phyloP scores from a whole-genome alignment of 2,329 filamentous ascomycete genomes.

The Acrodontium crateriforme region DNA sequence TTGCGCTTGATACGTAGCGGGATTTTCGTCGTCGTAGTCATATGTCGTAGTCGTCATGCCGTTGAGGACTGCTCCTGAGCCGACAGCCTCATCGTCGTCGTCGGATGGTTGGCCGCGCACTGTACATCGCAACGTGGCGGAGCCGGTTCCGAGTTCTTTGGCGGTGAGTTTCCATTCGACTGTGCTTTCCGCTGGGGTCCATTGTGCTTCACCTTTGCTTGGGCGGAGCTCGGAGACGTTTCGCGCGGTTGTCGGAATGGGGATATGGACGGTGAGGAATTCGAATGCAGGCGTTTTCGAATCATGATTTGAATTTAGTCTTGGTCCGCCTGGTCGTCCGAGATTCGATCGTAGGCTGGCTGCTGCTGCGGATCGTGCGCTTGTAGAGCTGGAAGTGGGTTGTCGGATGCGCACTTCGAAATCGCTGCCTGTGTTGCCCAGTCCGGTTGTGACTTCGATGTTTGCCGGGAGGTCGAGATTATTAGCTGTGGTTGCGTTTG shows the following conservation, averaged over 20 bases:
- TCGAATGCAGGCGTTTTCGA: conserved; percentile 41
- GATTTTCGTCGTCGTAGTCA: conserved; percentile 24
- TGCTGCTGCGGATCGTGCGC: conserved; percentile 12
- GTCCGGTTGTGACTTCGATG: conserved; percentile 66
- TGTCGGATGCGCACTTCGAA: conserved; percentile 75
- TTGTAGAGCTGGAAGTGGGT: conserved; percentile 27
- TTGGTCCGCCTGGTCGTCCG: conserved; percentile 12
- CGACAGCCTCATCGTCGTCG: conserved; percentile 31
- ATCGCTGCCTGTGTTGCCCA: conserved; percentile 63
- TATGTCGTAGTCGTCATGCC: conserved; percentile 29
- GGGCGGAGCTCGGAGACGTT: conserved; percentile 73
- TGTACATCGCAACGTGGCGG: conserved; percentile 58
- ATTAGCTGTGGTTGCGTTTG: conserved; percentile 7
- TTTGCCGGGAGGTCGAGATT: conserved; percentile 65
- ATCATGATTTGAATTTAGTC: conserved; percentile 10
- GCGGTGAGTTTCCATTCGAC: conserved; percentile 74
- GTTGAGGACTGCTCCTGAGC: conserved; percentile 18
- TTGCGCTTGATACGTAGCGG: conserved; percentile 15
- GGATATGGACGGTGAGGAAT: conserved; percentile 63
- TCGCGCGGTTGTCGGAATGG: conserved; percentile 63
- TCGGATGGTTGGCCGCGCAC: conserved; percentile 50
- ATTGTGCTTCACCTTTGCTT: conserved; percentile 70
- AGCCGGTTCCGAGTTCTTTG: conserved; percentile 51
- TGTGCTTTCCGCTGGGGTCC: conserved; percentile 55
- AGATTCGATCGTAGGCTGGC: conserved; percentile 18